Evolutionary conservation across 495 filamentous ascomycete genomes (phyloP), one percentile per base, ranked within the genome.

Genomic region (Daldinia grandis): DNA sequence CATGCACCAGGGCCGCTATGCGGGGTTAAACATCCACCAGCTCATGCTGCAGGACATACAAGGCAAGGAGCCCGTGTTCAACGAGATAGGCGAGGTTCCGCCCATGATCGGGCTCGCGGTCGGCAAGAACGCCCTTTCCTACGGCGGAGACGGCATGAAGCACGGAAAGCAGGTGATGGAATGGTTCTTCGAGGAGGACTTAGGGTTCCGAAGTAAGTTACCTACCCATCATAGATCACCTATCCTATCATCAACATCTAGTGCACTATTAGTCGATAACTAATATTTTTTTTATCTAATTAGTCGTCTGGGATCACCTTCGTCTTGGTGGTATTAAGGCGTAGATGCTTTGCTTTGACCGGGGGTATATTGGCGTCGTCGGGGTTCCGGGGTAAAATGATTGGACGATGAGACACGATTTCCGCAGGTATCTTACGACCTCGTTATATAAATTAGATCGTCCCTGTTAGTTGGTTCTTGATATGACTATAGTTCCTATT

Each of bases 51-150:
- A 76, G 58, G 65, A 68, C 33, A 56, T 86, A 38, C 68, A 77
- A 8, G 76, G 77, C 33, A 77, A 74, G 24, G 79, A 79, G 62
- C 82, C 85, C 0, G 71, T 76, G 5, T 82, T 83, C 57, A 69
- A 79, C 2, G 76, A 81, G 61, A 77, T 91, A 1, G 76, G 76
- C 4, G 80, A 84, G 55, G 78, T 87, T 24, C 86, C 88, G 17
- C 81, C 87, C 5, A 87, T 90, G 79, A 91, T 92, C 62, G 89
- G 86, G 1, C 69, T 92, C 1, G 90, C 89, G 0, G 79, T 92
- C 19, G 90, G 89, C 5, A 87, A 88, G 72, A 86, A 85, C 64
- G 89, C 88, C 0, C 83, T 91, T 10, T 81, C 83, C 14, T 92
- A 89, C 67, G 85, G 82, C 57, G 78, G 83, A 0, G 79, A 76